Evolutionary conservation across 2,329 filamentous ascomycete species (phyloP).

Genomic region (Xylariaceae sp.): DNA sequence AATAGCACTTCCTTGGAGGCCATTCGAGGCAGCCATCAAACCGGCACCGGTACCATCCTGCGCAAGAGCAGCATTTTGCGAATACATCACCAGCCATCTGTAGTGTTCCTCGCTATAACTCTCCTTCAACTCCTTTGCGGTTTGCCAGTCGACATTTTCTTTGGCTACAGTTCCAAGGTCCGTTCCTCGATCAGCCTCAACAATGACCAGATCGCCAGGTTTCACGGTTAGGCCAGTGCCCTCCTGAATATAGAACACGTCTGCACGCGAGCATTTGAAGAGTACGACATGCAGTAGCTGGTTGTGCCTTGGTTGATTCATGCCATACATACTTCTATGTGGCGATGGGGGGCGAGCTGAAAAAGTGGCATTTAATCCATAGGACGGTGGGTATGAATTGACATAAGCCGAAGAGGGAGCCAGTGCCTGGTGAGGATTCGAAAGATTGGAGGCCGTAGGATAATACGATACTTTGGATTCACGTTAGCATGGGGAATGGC

Average conservation of each 20-base stretch:
- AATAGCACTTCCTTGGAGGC: conserved; percentile 63
- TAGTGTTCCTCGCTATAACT: conserved; percentile 94
- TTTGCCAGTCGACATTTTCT: conserved; percentile 80
- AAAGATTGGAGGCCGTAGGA: conserved; percentile 30
- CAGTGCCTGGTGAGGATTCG: conserved; percentile 35
- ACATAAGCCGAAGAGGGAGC: conserved; percentile 34
- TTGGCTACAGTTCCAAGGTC: conserved; percentile 90
- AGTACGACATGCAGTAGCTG: conserved; percentile 82
- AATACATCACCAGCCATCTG: conserved; percentile 99
- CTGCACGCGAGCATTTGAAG: conserved; percentile 93
- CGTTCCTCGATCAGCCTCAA: conserved; percentile 92
- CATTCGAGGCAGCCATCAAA: conserved; percentile 58
- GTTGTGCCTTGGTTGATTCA: conserved; percentile 57
- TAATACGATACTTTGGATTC: conserved; percentile 36
- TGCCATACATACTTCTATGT: conserved; percentile 56
- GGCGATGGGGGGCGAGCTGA: conserved; percentile 53
- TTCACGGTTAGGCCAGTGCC: conserved; percentile 88
- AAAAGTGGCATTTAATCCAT: conserved; percentile 42
- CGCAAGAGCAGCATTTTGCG: conserved; percentile 63
- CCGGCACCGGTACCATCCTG: conserved; percentile 55
- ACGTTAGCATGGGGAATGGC: conserved; percentile 24
- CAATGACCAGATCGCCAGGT: conserved; percentile 89
- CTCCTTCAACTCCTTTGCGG: conserved; percentile 83
- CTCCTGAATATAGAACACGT: conserved; percentile 96
- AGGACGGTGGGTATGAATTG: conserved; percentile 44